These are phyloP conservation scores for Candida insectalens DNA, from an alignment of 805 yeast species.

Conservation along the genomic window DNA sequence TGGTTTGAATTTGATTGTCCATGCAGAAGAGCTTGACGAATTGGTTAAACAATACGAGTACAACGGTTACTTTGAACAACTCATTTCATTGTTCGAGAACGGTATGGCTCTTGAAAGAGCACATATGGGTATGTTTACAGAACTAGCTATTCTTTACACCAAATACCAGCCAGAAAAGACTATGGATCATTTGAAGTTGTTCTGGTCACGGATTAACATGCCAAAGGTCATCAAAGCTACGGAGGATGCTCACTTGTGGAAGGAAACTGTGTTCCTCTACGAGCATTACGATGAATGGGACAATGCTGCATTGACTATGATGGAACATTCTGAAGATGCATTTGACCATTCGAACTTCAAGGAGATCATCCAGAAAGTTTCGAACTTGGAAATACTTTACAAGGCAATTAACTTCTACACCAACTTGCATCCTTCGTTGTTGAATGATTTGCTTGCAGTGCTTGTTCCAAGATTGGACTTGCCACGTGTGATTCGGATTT, in stretches of 20 bases:
- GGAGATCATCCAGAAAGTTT: conserved; percentile 88
- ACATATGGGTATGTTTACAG: conserved; percentile 99
- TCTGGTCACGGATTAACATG: conserved; percentile 97
- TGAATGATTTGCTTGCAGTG: conserved; percentile 77
- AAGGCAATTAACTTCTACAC: conserved; percentile 94
- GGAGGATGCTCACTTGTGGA: conserved; percentile 91
- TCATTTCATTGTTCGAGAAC: conserved; percentile 87
- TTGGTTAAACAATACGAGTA: conserved; percentile 79
- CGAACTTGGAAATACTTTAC: conserved; percentile 93
- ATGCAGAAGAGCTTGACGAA: conserved; percentile 93
- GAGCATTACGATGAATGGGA: conserved; percentile 99
- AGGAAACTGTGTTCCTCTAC: conserved; percentile 89
- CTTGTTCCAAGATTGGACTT: conserved; percentile 86
- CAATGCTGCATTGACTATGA: conserved; percentile 93
- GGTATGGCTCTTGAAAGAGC: conserved; percentile 97
- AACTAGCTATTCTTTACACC: conserved; percentile 81
- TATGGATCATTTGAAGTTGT: conserved; percentile 92
- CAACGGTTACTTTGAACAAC: conserved; percentile 85
- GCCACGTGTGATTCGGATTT: conserved; percentile 89
- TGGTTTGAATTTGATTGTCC: conserved; percentile 93
- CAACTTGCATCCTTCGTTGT: conserved; percentile 81
- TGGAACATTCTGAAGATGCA: conserved; percentile 86
- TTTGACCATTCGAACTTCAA: conserved; percentile 92
- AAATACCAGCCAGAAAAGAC: conserved; percentile 85
- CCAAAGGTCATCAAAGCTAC: conserved; percentile 94